Base-by-base conservation (phyloP, 2,329 filamentous ascomycete species). In the Cercospora sp. region DNA sequence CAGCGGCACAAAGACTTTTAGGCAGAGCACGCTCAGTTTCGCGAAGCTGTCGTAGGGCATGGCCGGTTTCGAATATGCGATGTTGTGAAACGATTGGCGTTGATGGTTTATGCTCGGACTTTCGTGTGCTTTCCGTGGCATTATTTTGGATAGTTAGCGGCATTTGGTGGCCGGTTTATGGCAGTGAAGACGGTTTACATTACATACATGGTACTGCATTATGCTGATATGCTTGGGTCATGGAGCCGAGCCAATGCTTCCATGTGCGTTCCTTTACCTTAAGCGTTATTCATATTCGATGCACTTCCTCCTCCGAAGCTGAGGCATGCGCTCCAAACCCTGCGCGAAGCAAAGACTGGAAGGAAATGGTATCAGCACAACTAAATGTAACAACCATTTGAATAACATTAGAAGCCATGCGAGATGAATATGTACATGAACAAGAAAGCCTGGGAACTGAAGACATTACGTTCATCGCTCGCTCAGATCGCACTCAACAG, bases 21-120 rank as follows among this genome's bases (percentile, higher is more conserved):
- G 62, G 63, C 68, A 69, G 63, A 69, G 68, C 42, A 69, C 68
- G n/a, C 53, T 69, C 20, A 69, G 60, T 59, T 69, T 69, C 36
- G 13, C 63, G 5, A 69, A 69, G 40, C 23, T 67, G 45, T 64
- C 61, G 53, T 57, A 30, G 31, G 53, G 18, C 10, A 9, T 51
- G 18, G 45, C 10, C 45, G 45, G 18, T 23, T 51, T 20, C 20
- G 18, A 12, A 51, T 23, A 20, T 51, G 10, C 45, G 45, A 51
- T 20, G 45, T 23, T 51, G 45, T 51, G 45, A 51, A 20, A 51
- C 45, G 45, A 51, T 51, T 51, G 45, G 45, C n/a, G 20, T 51
- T 23, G n/a, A 12, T 51, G 4, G 45, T 5, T 51, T 51, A 20
- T 51, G n/a, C 18, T 51, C 45, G 45, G 20, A 13, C 45, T 23